Evolutionary conservation across 164 flowering plant species (phyloP).

Genomic region (Vitis labrusca): DNA sequence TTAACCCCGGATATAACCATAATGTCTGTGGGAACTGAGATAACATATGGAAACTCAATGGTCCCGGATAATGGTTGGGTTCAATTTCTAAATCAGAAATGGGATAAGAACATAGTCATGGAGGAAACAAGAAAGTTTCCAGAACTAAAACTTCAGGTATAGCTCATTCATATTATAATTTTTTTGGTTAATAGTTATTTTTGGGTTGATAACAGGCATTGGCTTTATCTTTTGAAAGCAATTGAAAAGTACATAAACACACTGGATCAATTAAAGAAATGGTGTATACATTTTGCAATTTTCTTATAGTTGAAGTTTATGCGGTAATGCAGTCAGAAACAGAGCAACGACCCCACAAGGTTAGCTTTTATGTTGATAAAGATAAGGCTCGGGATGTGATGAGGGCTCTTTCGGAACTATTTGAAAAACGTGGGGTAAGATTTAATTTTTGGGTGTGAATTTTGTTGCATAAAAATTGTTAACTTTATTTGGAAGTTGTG

Average conservation of each 20-base stretch:
- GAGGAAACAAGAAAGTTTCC: slow-evolving; percentile 75
- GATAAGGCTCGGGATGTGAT: slow-evolving; percentile 54
- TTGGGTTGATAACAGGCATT: too few species aligned
- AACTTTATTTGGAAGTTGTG: neutral
- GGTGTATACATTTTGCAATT: too few species aligned
- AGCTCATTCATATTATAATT: too few species aligned
- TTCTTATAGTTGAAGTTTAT: neutral
- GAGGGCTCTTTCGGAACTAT: slow-evolving; percentile 41
- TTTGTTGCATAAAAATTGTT: neutral
- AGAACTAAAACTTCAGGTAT: slow-evolving; percentile 74
- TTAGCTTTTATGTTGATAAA: slow-evolving; percentile 74
- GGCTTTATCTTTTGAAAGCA: too few species aligned
- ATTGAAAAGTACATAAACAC: too few species aligned
- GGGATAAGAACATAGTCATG: slow-evolving; percentile 62
- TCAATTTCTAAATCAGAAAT: slow-evolving; percentile 52
- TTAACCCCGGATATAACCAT: slow-evolving; percentile 84
- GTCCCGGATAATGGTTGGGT: slow-evolving; percentile 73
- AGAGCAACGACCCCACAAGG: slow-evolving; percentile 81
- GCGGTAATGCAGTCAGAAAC: slow-evolving; percentile 58
- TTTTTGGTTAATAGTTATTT: too few species aligned
- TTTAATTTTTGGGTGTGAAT: neutral
- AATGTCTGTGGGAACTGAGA: slow-evolving; percentile 93
- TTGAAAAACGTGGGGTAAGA: slow-evolving; percentile 72
- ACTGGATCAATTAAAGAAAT: too few species aligned
- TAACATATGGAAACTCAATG: slow-evolving; percentile 76